A percentile compares a stretch with the other conserved stretches of the same genome.
Evolutionary conservation across 2,329 filamentous ascomycete species (phyloP).

Genomic region (Karstenula rhodostoma): DNA sequence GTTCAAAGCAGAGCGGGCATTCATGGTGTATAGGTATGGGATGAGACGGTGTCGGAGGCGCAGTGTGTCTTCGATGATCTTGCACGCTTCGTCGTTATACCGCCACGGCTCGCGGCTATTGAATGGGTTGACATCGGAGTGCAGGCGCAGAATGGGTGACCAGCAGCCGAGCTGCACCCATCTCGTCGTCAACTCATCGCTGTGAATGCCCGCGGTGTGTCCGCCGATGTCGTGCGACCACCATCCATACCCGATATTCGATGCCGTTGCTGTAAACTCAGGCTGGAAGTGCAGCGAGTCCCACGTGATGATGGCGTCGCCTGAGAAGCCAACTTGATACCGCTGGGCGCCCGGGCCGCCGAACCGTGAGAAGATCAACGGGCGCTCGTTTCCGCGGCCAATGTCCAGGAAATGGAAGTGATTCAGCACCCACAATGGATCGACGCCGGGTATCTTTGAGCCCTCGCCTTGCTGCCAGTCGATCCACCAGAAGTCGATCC

Average conservation of each 20-base stretch:
- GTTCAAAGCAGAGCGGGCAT: conserved; percentile 54
- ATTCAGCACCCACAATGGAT: conserved; percentile 71
- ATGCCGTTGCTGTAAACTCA: conserved; percentile 71
- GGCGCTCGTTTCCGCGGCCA: conserved; percentile 51
- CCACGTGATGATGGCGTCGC: conserved; percentile 68
- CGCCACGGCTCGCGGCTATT: conserved; percentile 70
- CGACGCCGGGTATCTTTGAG: conserved; percentile 64
- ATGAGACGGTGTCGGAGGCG: conserved; percentile 66
- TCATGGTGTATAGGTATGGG: conserved; percentile 68
- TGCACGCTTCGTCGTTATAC: conserved; percentile 57
- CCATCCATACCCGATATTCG: conserved; percentile 73
- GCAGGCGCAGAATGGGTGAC: conserved; percentile 68
- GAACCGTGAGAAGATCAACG: conserved; percentile 68
- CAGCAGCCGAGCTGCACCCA: conserved; percentile 71
- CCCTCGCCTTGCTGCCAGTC: conserved; percentile 71
- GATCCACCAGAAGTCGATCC: conserved; percentile 72
- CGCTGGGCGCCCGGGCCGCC: conserved; percentile 70
- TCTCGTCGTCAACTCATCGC: conserved; percentile 66
- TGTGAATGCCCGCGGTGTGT: conserved; percentile 63
- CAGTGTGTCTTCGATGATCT: conserved; percentile 60
- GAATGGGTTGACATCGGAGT: conserved; percentile 66
- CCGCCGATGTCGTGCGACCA: conserved; percentile 76
- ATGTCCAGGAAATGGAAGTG: conserved; percentile 70
- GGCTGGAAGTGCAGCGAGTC: conserved; percentile 69
- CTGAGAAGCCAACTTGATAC: conserved; percentile 71